Evolutionary conservation across 345 rosid species (phyloP).

Genomic region (Erysimum cheiranthoides): DNA sequence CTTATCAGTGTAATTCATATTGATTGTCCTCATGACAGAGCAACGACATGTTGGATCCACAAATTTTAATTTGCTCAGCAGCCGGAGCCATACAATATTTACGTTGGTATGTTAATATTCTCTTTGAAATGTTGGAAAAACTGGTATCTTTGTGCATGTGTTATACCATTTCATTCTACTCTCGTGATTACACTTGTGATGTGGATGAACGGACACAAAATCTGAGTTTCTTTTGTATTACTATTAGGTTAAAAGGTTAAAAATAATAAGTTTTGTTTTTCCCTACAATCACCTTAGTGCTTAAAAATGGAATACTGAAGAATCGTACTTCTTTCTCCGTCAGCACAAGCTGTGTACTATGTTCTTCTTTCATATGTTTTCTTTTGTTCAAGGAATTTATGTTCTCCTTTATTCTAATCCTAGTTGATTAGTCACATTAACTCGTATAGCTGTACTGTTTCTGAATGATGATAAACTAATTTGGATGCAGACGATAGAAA

Average conservation of each 20-base stretch:
- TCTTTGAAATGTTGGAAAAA: conserved; percentile 18
- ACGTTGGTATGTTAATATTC: conserved; percentile 74
- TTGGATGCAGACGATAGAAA: conserved; percentile 81
- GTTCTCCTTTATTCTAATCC: conserved; percentile 1
- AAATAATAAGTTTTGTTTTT: not conserved
- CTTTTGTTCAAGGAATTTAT: conserved; percentile 20
- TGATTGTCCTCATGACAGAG: conserved; percentile 61
- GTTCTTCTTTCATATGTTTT: conserved; percentile 16
- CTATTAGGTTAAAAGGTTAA: conserved; percentile 9
- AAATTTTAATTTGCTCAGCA: conserved; percentile 94
- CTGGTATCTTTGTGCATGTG: conserved; percentile 36
- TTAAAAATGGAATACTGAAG: conserved; percentile 15
- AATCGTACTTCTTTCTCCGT: not conserved
- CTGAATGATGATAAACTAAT: conserved; percentile 34
- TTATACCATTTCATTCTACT: conserved; percentile 16
- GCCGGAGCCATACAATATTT: conserved; percentile 99
- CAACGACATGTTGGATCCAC: conserved; percentile 99
- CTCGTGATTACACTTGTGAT: conserved; percentile 16
- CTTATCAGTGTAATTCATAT: conserved; percentile 6
- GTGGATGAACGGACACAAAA: conserved; percentile 4
- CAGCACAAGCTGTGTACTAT: conserved; percentile 21
- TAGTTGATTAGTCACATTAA: conserved; percentile 17
- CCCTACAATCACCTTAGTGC: conserved; percentile 9
- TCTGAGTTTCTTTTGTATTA: conserved; percentile 10
- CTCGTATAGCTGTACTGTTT: conserved; percentile 20